phyloP scores from a whole-genome alignment of 345 rosid species.

The Brassica carinata region DNA sequence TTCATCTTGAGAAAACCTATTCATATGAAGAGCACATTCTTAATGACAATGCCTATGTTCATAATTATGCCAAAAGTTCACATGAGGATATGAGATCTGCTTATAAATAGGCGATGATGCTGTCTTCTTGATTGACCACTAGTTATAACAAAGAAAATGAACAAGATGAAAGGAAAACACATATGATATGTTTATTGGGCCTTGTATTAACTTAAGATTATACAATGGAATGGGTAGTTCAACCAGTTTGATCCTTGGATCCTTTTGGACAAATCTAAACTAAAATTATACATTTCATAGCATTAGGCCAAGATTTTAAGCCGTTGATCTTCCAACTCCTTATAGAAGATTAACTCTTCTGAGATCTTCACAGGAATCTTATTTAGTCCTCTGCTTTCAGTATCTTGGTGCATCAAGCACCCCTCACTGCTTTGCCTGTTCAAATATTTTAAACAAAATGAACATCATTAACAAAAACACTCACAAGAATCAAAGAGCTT shows the following conservation, averaged over 20 bases:
- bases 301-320: background rate
- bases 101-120: background rate
- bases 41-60: background rate
- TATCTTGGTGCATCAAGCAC: background rate
- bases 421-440: background rate
- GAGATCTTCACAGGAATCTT: background rate
- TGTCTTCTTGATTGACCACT: background rate
- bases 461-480: background rate
- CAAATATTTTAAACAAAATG: background rate
- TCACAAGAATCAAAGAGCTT: background rate
- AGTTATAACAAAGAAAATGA: background rate
- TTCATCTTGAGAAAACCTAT: background rate
- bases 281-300: constrained; percentile 6
- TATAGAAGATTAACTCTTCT: background rate
- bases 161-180: background rate
- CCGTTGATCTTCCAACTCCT: constrained; percentile 19
- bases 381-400: background rate
- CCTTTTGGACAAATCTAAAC: background rate
- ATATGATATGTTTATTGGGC: background rate
- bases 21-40: background rate
- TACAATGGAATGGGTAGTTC: background rate
- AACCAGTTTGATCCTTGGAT: background rate
- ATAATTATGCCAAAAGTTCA: background rate
- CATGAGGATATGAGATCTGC: background rate
- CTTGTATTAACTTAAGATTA: background rate